Percentiles rank a stretch among this genome's conserved stretches.
phyloP scores from a whole-genome alignment of 78 protist species.

The Pigoraptor vietnamica region DNA sequence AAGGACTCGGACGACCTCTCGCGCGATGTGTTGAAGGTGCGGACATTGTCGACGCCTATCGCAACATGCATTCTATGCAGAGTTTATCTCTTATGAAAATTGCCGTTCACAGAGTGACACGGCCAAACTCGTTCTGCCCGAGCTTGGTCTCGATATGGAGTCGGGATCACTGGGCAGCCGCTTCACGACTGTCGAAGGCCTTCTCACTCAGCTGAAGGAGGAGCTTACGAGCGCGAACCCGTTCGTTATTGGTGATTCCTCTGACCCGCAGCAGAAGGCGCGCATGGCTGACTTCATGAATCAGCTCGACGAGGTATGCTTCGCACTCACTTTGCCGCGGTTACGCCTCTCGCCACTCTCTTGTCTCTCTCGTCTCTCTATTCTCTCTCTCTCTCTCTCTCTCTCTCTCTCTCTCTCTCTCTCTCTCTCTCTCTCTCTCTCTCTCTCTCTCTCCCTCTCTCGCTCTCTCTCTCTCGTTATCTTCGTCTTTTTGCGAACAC shows the following conservation, averaged over 20 bases:
- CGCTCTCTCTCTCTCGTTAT: no score
- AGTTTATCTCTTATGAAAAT: no score
- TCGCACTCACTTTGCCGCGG: not conserved
- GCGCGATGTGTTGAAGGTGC: constrained; percentile 70
- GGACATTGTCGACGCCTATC: no score
- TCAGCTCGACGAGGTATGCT: not conserved
- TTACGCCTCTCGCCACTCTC: no score
- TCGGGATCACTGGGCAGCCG: constrained; percentile 85
- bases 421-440: no score
- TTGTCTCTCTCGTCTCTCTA: no score
- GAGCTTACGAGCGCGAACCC: constrained; percentile 37
- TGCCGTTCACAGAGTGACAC: constrained; percentile 62
- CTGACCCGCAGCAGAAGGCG: constrained; percentile 1
- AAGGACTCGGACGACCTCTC: constrained; percentile 58
- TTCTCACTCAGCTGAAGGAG: constrained; percentile 29
- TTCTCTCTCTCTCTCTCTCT: no score
- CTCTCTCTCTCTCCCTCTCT: no score
- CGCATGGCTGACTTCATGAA: constrained; percentile 29
- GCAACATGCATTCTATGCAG: no score
- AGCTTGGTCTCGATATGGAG: constrained; percentile 55
- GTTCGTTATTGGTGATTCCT: constrained; percentile 61
- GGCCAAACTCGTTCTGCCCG: constrained; percentile 61
- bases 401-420: no score
- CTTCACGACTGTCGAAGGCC: constrained; percentile 89
- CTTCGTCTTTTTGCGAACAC: not conserved